These are phyloP conservation scores for Helianthus annuus DNA, from an alignment of 129 eudicot genomes.

Conservation along the genomic window HanXRQr2.0-SUNRISE NC_035436.2:165559659-165560158, in stretches of 20 bases:
- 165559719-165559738: neutral
- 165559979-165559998: neutral
- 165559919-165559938: slow-evolving; percentile 66
- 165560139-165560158: too few species aligned
- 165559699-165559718: slow-evolving; percentile 84
- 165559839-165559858: slow-evolving; percentile 87
- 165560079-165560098: slow-evolving; percentile 66
- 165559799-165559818: neutral
- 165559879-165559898: slow-evolving; percentile 90
- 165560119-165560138: too few species aligned
- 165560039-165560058: slow-evolving; percentile 75
- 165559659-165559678: slow-evolving; percentile 95
- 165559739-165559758: too few species aligned
- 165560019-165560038: slow-evolving; percentile 66
- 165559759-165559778: too few species aligned
- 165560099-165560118: slow-evolving; percentile 49
- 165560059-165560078: slow-evolving; percentile 57
- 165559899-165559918: slow-evolving; percentile 85
- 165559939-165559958: slow-evolving; percentile 59
- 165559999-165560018: slow-evolving; percentile 50
- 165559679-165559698: slow-evolving; percentile 94
- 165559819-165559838: slow-evolving; percentile 57
- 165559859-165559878: slow-evolving; percentile 78
- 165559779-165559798: too few species aligned
- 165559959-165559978: neutral